These are phyloP conservation scores for Thymus mandschuricus DNA, from an alignment of 257 asterid species.

Conservation along the genomic window DNA sequence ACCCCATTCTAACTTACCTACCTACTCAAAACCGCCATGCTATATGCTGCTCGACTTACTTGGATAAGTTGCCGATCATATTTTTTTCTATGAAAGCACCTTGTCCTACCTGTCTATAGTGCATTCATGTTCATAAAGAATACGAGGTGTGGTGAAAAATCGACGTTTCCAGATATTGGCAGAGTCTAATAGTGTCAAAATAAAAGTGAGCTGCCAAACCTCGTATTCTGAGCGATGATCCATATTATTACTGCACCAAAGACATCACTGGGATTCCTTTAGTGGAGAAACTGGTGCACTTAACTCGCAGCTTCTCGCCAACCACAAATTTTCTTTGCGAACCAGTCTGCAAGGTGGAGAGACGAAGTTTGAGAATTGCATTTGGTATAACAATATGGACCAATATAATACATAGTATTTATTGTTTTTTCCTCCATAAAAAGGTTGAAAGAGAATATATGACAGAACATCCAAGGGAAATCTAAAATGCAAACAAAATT, in stretches of 20 bases:
- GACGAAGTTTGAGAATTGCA: neutral
- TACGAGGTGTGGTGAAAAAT: neutral
- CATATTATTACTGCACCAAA: constrained; percentile 43
- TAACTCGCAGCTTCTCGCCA: constrained; percentile 73
- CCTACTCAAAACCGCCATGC: constrained; percentile 36
- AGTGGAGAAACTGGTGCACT: constrained; percentile 77
- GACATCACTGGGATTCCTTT: constrained; percentile 90
- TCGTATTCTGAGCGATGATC: constrained; percentile 19
- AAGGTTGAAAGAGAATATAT: too few relatives aligned
- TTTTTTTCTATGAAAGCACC: neutral
- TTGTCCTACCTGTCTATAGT: neutral
- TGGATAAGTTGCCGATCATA: neutral
- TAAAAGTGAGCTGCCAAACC: constrained; percentile 9
- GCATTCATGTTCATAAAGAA: neutral
- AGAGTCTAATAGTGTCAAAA: neutral
- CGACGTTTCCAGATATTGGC: neutral
- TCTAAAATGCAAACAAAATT: too few relatives aligned
- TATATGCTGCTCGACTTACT: neutral
- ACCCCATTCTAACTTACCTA: constrained; percentile 9
- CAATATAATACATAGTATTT: too few relatives aligned
- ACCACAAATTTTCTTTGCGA: constrained; percentile 50
- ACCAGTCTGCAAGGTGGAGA: constrained; percentile 52
- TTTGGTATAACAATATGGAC: too few relatives aligned
- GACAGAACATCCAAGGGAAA: too few relatives aligned
- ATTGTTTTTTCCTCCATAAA: too few relatives aligned